These are phyloP conservation scores for Pseudonectria foliicola DNA, from an alignment of 2,329 filamentous ascomycete species.

Conservation along the genomic window DNA sequence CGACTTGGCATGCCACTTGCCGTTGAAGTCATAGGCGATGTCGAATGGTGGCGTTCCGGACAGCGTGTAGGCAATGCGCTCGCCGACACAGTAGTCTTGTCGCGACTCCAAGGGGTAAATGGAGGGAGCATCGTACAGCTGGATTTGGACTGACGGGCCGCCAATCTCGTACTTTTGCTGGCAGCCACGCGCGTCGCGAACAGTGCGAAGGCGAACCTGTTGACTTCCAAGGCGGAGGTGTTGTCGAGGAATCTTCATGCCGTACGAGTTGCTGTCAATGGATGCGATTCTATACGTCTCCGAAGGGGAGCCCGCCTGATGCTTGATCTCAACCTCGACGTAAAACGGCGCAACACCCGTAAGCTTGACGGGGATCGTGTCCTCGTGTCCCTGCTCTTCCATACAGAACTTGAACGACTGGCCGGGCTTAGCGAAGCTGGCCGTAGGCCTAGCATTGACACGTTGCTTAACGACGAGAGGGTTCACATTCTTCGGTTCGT, in stretches of 20 bases:
- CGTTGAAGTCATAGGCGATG: constrained; percentile 85
- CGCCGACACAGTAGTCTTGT: constrained; percentile 88
- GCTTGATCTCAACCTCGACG: constrained; percentile 87
- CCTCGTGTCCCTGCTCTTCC: constrained; percentile 72
- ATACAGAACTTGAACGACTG: constrained; percentile 96
- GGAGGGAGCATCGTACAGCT: constrained; percentile 86
- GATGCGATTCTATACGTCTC: constrained; percentile 77
- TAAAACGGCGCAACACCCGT: constrained; percentile 82
- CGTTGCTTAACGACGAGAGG: constrained; percentile 70
- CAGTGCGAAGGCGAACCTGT: constrained; percentile 79
- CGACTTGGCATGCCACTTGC: constrained; percentile 71
- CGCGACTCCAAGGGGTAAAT: constrained; percentile 83
- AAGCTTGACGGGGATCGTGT: constrained; percentile 80
- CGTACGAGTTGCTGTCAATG: constrained; percentile 66
- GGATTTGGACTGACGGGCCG: constrained; percentile 75
- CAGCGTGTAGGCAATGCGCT: constrained; percentile 86
- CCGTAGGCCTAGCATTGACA: constrained; percentile 77
- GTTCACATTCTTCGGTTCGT: constrained; percentile 59
- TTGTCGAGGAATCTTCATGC: constrained; percentile 76
- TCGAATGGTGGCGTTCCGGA: constrained; percentile 89
- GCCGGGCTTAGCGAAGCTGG: constrained; percentile 74
- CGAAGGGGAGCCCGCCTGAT: constrained; percentile 71
- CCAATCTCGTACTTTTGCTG: constrained; percentile 67
- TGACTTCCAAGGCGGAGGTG: constrained; percentile 85
- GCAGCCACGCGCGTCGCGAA: constrained; percentile 82